These are phyloP conservation scores for Tetragonia tetragonoides DNA, from an alignment of 148 eudicot species.

Conservation along the genomic window DNA sequence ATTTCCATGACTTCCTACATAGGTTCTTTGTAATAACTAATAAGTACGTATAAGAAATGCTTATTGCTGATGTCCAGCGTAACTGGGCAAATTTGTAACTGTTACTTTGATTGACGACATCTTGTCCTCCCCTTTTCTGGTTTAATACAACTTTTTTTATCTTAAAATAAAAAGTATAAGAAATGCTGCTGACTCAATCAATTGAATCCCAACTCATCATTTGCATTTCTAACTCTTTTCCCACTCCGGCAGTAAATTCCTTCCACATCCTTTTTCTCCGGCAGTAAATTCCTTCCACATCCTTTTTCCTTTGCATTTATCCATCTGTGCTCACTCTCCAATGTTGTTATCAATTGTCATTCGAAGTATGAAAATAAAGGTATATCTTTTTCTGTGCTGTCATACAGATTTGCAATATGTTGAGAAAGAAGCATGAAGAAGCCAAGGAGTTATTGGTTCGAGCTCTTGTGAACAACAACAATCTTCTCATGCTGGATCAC, in stretches of 20 bases:
- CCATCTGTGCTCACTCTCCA: background rate
- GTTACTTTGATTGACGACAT: too few species aligned
- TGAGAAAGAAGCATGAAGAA: constrained; percentile 87
- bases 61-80: too few species aligned
- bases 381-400: background rate
- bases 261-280: background rate
- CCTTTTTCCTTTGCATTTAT: background rate
- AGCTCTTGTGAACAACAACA: constrained; percentile 78
- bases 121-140: too few species aligned
- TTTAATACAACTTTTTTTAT: too few species aligned
- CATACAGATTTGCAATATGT: constrained; percentile 70
- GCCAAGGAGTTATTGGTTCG: constrained; percentile 88
- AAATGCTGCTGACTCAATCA: background rate
- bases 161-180: too few species aligned
- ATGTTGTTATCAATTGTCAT: background rate
- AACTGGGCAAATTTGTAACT: too few species aligned
- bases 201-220: background rate
- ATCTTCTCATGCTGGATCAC: constrained; percentile 76
- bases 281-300: background rate
- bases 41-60: too few species aligned
- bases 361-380: too few species aligned
- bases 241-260: background rate
- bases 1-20: background rate
- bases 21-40: background rate
- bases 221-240: background rate